These are phyloP conservation scores for Aureobasidium sp. DNA, from an alignment of 2,329 filamentous ascomycete genomes.

Conservation along the genomic window DNA sequence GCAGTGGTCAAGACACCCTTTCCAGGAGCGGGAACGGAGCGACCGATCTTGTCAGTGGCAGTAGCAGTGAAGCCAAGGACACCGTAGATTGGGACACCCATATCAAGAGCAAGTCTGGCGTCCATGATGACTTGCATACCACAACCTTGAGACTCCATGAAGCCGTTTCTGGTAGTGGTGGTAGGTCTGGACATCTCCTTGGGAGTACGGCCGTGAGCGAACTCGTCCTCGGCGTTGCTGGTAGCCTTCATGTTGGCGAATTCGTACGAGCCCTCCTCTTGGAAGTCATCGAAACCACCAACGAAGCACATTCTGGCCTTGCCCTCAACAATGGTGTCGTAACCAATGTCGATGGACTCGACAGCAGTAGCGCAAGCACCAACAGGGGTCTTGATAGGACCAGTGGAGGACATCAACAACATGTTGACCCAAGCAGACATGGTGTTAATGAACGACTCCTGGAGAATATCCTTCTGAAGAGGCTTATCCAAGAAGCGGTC, in stretches of 20 bases:
- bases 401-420: conserved; percentile 92
- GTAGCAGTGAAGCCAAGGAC: conserved; percentile 89
- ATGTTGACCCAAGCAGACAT: conserved; percentile 99
- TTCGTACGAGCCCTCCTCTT: conserved; percentile 97
- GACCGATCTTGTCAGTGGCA: conserved; percentile 97
- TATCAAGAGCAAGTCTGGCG: conserved; percentile 87
- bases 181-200: conserved; percentile 97
- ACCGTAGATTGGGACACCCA: conserved; percentile 98
- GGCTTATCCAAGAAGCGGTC: conserved; percentile 95
- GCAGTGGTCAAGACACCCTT: conserved; percentile 95
- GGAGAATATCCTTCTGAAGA: conserved; percentile 96
- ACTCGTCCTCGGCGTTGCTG: conserved; percentile 94
- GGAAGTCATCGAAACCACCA: conserved; percentile 98
- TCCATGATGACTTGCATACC: conserved; percentile 99
- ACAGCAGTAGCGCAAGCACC: conserved; percentile 96
- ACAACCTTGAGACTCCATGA: conserved; percentile 99
- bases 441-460: conserved; percentile 99
- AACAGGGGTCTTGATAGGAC: conserved; percentile 96
- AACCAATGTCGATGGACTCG: conserved; percentile 94
- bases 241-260: conserved; percentile 99
- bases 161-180: conserved; percentile 92
- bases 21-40: conserved; percentile 91
- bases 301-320: conserved; percentile 97
- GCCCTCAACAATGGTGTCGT: conserved; percentile 96
- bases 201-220: conserved; percentile 89